phyloP scores from a whole-genome alignment of 495 filamentous ascomycete species.

The Tuber borchii region DNA sequence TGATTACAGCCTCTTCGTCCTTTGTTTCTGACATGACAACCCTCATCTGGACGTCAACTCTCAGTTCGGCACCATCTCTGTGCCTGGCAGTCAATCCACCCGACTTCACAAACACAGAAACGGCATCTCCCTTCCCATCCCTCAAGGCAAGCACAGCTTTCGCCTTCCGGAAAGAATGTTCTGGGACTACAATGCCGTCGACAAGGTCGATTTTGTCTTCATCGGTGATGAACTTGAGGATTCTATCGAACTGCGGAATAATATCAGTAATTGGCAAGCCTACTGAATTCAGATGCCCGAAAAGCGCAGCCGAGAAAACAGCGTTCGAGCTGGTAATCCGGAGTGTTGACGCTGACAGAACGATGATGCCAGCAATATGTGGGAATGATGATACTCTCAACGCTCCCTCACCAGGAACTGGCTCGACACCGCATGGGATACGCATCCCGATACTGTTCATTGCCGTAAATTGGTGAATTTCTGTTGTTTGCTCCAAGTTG shows the following conservation, averaged over 20 bases:
- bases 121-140: conserved; percentile 69
- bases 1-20: conserved; percentile 42
- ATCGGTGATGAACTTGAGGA: conserved; percentile 71
- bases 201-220: conserved; percentile 74
- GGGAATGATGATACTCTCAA: conserved; percentile 87
- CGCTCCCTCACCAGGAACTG: conserved; percentile 56
- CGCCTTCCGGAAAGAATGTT: conserved; percentile 89
- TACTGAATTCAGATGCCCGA: conserved; percentile 76
- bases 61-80: conserved; percentile 80
- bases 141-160: conserved; percentile 72
- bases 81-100: conserved; percentile 78
- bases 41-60: conserved; percentile 90
- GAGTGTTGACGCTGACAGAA: conserved; percentile 67
- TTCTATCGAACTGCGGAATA: conserved; percentile 78
- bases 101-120: conserved; percentile 68
- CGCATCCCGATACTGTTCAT: conserved; percentile 63
- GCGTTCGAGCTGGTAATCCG: conserved; percentile 86
- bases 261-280: conserved; percentile 70
- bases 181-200: conserved; percentile 94
- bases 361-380: conserved; percentile 94
- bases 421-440: conserved; percentile 70
- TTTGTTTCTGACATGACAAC: conserved; percentile 75
- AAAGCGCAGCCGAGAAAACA: conserved; percentile 84
- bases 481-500: conserved; percentile 62
- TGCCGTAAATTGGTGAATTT: conserved; percentile 72